phyloP scores from a whole-genome alignment of 2,329 filamentous ascomycete species.

The Emericellopsis cladophorae region DNA sequence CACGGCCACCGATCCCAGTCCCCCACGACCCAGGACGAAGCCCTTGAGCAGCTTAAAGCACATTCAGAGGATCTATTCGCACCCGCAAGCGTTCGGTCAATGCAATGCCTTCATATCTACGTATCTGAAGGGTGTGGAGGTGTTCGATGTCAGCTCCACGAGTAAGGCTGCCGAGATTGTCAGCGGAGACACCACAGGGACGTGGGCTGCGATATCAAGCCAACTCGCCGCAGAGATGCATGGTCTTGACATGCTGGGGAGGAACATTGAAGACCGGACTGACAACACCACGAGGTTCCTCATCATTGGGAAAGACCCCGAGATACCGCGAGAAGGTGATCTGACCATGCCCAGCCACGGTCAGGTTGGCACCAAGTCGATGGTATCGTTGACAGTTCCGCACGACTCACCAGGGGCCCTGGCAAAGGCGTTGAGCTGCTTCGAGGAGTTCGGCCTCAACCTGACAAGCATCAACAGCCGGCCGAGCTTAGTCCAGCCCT shows the following conservation, averaged over 20 bases:
- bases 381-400: slow-evolving; percentile 74
- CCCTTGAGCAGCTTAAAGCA: slow-evolving; percentile 41
- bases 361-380: slow-evolving; percentile 43
- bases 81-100: slow-evolving; percentile 93
- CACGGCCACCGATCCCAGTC: slow-evolving; percentile 30
- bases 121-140: slow-evolving; percentile 62
- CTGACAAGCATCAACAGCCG: slow-evolving; percentile 83
- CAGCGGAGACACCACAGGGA: slow-evolving; percentile 40
- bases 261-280: slow-evolving; percentile 57
- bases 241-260: slow-evolving; percentile 55
- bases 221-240: slow-evolving; percentile 57
- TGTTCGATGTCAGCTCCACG: slow-evolving; percentile 75
- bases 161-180: slow-evolving; percentile 74
- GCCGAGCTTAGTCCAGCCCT: slow-evolving; percentile 61
- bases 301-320: slow-evolving; percentile 35
- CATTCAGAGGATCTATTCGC: slow-evolving; percentile 72
- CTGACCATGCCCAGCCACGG: neutral
- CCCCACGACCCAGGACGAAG: slow-evolving; percentile 28
- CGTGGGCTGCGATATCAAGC: slow-evolving; percentile 67
- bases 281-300: slow-evolving; percentile 77
- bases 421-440: slow-evolving; percentile 68
- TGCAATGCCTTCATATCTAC: slow-evolving; percentile 63
- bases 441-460: slow-evolving; percentile 61
- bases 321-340: slow-evolving; percentile 1
- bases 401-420: slow-evolving; percentile 71